Percentiles rank a stretch among this genome's conserved stretches.
Evolutionary conservation across 75 land plant species (phyloP).

Genomic region (Larix kaempferi): DNA sequence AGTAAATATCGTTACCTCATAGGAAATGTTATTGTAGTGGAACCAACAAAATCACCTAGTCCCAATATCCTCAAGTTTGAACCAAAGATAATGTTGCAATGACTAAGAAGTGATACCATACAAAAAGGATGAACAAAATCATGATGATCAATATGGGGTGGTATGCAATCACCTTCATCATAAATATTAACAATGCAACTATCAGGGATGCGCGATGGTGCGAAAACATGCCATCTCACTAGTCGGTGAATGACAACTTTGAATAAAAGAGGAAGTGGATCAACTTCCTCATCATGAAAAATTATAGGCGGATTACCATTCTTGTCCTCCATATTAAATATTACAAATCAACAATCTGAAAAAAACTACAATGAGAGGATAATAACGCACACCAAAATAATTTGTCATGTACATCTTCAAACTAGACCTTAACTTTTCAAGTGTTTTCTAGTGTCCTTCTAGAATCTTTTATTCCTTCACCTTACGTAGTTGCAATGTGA

Average conservation of each 20-base stretch:
- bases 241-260: slow-evolving; percentile 27
- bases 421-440: too few relatives aligned
- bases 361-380: too few relatives aligned
- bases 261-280: slow-evolving; percentile 48
- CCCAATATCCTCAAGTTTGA: slow-evolving; percentile 26
- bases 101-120: slow-evolving; percentile 9
- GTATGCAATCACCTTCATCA: slow-evolving; percentile 55
- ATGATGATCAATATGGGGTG: slow-evolving; percentile 62
- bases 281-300: slow-evolving; percentile 51
- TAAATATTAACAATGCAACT: slow-evolving; percentile 61
- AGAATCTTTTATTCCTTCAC: too few relatives aligned
- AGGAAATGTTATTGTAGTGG: too few relatives aligned
- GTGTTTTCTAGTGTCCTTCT: too few relatives aligned
- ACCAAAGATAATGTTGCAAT: neutral
- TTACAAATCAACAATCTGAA: too few relatives aligned
- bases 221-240: slow-evolving; percentile 51
- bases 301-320: slow-evolving; percentile 90
- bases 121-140: slow-evolving; percentile 52
- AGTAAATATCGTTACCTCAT: too few relatives aligned
- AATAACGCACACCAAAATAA: too few relatives aligned
- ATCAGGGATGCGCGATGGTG: too few relatives aligned
- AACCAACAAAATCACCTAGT: slow-evolving; percentile 30
- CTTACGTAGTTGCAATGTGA: too few relatives aligned
- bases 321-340: too few relatives aligned
- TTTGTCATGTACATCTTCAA: too few relatives aligned